phyloP scores from a whole-genome alignment of 192 early-diverging fungal genomes.

The Podila epicladia region DNA sequence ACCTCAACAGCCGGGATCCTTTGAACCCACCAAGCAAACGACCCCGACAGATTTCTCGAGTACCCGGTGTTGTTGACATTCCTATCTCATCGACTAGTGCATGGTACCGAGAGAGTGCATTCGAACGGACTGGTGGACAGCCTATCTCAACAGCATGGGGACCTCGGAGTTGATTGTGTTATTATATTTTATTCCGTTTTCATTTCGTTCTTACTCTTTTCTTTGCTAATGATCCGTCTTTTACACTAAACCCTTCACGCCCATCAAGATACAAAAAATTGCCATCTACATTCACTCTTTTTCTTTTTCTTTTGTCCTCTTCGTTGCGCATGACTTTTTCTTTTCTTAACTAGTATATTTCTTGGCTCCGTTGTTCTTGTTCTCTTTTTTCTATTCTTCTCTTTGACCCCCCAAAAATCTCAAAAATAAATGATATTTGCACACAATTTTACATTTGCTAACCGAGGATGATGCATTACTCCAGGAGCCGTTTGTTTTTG shows the following conservation, averaged over 20 bases:
- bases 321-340: too few species aligned
- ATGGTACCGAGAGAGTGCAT: background rate
- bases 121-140: background rate
- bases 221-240: background rate
- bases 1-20: background rate
- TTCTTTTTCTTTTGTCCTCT: too few species aligned
- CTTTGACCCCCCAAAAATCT: too few species aligned
- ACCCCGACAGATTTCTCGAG: constrained; percentile 25
- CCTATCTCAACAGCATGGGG: background rate
- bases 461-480: too few species aligned
- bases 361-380: too few species aligned
- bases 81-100: background rate
- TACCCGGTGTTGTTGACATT: background rate
- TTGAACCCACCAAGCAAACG: constrained; percentile 32
- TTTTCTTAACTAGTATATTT: too few species aligned
- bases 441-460: too few species aligned
- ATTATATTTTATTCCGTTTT: background rate
- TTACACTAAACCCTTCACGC: background rate
- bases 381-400: too few species aligned
- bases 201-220: background rate
- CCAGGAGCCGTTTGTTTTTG: too few species aligned
- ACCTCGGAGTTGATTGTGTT: background rate
- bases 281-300: too few species aligned
- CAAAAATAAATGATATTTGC: too few species aligned
- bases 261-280: too few species aligned